These are phyloP conservation scores for Rhizoctonia solani DNA, from an alignment of 1,284 basidiomycete genomes.

Conservation along the genomic window DNA sequence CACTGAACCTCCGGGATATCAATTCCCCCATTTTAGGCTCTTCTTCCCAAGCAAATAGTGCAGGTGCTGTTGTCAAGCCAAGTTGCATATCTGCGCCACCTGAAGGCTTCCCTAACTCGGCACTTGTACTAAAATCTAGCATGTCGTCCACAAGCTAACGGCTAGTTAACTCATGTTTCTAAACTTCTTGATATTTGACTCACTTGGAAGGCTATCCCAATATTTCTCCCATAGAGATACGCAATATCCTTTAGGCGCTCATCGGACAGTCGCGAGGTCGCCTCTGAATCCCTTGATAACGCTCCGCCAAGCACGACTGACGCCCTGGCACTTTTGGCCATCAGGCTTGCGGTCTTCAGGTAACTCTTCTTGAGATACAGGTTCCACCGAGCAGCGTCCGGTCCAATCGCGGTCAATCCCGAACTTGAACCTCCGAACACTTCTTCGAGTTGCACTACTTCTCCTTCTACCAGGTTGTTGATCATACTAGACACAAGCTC, in stretches of 20 bases:
- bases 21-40: constrained; percentile 80
- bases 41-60: constrained; percentile 94
- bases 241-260: constrained; percentile 92
- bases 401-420: constrained; percentile 41
- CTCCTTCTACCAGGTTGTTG: constrained; percentile 94
- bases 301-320: constrained; percentile 90
- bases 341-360: constrained; percentile 93
- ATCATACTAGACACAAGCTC: constrained; percentile 93
- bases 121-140: constrained; percentile 78
- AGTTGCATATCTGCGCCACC: constrained; percentile 84
- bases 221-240: constrained; percentile 87
- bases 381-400: constrained; percentile 63
- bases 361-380: constrained; percentile 94
- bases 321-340: constrained; percentile 91
- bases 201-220: constrained; percentile 95
- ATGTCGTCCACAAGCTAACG: constrained; percentile 89
- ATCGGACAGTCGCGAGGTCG: constrained; percentile 44
- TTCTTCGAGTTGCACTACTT: constrained; percentile 85
- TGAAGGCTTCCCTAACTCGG: constrained; percentile 77
- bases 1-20: constrained; percentile 82
- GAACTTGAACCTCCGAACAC: constrained; percentile 28
- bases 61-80: constrained; percentile 90
- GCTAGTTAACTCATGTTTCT: not conserved
- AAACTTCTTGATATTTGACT: constrained; percentile 42
- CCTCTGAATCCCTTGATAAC: constrained; percentile 46